These are phyloP conservation scores for Globisporangium nodosum DNA, from an alignment of 352 stramenopile genomes.

Conservation along the genomic window DNA sequence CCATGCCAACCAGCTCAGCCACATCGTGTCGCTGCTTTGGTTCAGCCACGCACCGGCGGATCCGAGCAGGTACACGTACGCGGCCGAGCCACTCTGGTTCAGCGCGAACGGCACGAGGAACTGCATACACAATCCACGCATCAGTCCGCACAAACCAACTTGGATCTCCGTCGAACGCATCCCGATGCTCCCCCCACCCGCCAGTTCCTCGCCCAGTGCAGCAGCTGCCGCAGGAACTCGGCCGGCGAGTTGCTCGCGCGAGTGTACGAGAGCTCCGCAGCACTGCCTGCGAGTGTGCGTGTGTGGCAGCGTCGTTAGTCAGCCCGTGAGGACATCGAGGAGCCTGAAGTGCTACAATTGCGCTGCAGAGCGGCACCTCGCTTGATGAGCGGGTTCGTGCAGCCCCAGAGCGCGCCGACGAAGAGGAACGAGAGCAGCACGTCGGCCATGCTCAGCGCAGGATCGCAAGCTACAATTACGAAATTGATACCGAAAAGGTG, in stretches of 20 bases:
- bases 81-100: conserved; percentile 81
- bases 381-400: conserved; percentile 85
- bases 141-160: neutral
- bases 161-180: neutral
- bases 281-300: conserved; percentile 34
- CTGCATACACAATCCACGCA: conserved; percentile 16
- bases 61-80: conserved; percentile 74
- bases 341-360: neutral
- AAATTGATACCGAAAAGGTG: neutral
- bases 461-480: neutral
- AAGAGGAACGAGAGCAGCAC: conserved; percentile 70
- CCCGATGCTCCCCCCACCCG: conserved; percentile 24
- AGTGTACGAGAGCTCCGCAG: conserved; percentile 41
- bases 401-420: conserved; percentile 82
- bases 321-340: too few species aligned
- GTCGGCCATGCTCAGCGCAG: neutral
- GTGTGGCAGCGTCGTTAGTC: neutral
- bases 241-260: conserved; percentile 49
- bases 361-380: conserved; percentile 23
- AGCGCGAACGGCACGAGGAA: conserved; percentile 78
- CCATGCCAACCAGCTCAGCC: neutral
- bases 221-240: conserved; percentile 42
- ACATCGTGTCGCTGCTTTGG: neutral
- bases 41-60: conserved; percentile 39
- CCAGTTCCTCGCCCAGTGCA: conserved; percentile 65